These are phyloP conservation scores for Thielaviopsis punctulata DNA, from an alignment of 2,329 filamentous ascomycete genomes.

Conservation along the genomic window DNA sequence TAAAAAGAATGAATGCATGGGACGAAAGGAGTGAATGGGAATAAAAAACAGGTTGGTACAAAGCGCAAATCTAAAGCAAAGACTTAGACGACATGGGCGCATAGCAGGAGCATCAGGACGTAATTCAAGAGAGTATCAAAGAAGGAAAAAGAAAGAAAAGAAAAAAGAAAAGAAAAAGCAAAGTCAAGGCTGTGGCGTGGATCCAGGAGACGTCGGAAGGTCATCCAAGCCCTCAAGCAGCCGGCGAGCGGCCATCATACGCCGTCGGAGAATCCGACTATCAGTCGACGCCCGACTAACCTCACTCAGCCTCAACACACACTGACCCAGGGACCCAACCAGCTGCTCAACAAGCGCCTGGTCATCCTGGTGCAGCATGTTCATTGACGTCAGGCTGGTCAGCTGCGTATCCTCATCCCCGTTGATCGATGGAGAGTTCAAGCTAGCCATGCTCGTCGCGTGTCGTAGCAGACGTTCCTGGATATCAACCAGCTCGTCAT, in stretches of 20 bases:
- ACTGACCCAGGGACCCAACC: constrained; percentile 41
- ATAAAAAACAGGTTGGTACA: constrained; percentile 4
- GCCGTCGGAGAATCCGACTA: constrained; percentile 46
- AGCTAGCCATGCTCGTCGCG: constrained; percentile 8
- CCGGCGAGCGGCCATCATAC: constrained; percentile 57
- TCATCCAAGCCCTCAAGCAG: constrained; percentile 54
- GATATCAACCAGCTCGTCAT: constrained; percentile 23
- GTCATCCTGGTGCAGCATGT: constrained; percentile 35
- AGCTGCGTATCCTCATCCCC: constrained; percentile 14
- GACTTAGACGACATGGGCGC: constrained; percentile 3
- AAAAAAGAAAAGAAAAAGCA: not conserved
- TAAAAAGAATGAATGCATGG: not conserved
- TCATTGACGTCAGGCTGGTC: constrained; percentile 22
- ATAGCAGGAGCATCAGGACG: constrained; percentile 6
- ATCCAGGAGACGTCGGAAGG: not conserved
- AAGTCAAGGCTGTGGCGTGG: not conserved
- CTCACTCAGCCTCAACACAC: constrained; percentile 41
- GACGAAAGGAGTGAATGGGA: not conserved
- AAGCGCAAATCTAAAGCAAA: constrained; percentile 6
- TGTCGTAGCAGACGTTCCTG: constrained; percentile 3
- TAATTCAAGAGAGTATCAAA: constrained; percentile 10
- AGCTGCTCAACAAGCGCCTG: constrained; percentile 42
- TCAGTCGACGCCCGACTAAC: constrained; percentile 36
- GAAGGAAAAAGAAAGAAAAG: constrained; percentile 10
- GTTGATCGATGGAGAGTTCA: constrained; percentile 29